Evolutionary conservation across 148 eudicot species (phyloP).

Genomic region (Fallopia convolvulus): DNA sequence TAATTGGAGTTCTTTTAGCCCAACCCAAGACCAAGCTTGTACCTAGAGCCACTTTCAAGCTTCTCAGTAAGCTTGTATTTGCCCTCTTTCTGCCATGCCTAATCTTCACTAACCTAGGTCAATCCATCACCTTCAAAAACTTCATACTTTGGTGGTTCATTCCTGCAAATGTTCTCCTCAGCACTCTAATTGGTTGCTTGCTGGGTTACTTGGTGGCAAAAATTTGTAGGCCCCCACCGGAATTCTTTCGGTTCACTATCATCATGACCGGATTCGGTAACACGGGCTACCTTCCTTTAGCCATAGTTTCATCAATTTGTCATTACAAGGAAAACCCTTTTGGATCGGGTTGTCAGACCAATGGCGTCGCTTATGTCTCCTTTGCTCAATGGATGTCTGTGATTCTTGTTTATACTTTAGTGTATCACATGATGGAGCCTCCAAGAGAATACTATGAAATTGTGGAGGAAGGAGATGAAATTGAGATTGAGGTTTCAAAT

Average conservation of each 20-base stretch:
- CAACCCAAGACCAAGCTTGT: conserved; percentile 58
- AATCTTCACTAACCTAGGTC: conserved; percentile 73
- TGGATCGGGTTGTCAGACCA: conserved; percentile 35
- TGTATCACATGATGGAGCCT: conserved; percentile 86
- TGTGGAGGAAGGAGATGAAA: conserved; percentile 39
- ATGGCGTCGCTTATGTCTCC: conserved; percentile 60
- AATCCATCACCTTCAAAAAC: conserved; percentile 55
- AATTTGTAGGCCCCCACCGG: conserved; percentile 69
- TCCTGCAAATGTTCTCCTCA: conserved; percentile 61
- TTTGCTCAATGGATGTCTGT: conserved; percentile 69
- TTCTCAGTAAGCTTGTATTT: conserved; percentile 87
- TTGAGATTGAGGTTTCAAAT: conserved; percentile 20
- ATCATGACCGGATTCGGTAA: conserved; percentile 71
- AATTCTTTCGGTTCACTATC: conserved; percentile 58
- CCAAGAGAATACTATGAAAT: conserved; percentile 47
- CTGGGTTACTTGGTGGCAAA: conserved; percentile 56
- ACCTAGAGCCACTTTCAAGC: conserved; percentile 75
- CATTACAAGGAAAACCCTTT: conserved; percentile 44
- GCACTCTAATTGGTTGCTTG: conserved; percentile 49
- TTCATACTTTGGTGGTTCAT: conserved; percentile 84
- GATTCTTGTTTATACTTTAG: conserved; percentile 60
- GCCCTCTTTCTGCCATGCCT: conserved; percentile 76
- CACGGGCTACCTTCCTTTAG: conserved; percentile 60
- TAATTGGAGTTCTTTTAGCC: conserved; percentile 60
- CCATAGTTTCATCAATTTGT: conserved; percentile 54